These are phyloP conservation scores for Geum urbanum DNA, from an alignment of 306 rosid genomes.

Conservation along the genomic window DNA sequence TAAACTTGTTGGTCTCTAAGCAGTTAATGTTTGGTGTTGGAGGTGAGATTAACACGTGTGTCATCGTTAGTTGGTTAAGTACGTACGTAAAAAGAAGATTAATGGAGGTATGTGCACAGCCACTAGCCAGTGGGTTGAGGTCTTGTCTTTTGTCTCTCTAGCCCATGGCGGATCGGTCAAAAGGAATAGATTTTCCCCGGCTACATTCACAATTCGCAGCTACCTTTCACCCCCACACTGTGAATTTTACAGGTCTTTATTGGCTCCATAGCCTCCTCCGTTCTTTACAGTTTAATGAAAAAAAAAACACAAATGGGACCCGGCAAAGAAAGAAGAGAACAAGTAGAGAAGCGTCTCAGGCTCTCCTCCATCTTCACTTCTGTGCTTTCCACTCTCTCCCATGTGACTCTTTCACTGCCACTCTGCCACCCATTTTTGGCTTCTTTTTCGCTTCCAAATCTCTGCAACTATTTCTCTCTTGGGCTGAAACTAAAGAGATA, in stretches of 20 bases:
- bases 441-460: slow-evolving; percentile 11
- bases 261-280: slow-evolving; percentile 8
- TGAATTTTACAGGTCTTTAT: background rate
- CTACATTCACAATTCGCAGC: background rate
- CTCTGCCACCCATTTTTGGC: slow-evolving; percentile 12
- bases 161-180: slow-evolving; percentile 11
- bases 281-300: background rate
- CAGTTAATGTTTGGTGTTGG: too few relatives aligned
- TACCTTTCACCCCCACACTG: slow-evolving; percentile 9
- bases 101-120: too few relatives aligned
- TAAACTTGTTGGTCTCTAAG: too few relatives aligned
- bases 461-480: background rate
- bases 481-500: background rate
- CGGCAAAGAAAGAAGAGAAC: background rate
- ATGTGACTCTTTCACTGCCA: slow-evolving; percentile 26
- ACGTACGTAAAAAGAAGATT: too few relatives aligned
- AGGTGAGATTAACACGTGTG: too few relatives aligned
- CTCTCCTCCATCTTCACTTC: background rate
- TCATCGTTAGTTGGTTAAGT: too few relatives aligned
- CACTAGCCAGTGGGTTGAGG: background rate
- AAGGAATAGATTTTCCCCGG: slow-evolving; percentile 12
- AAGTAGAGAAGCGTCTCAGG: background rate
- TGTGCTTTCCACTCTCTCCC: background rate
- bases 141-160: background rate
- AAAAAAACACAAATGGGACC: slow-evolving; percentile 8